phyloP scores from a whole-genome alignment of 1,139 yeast species.

The Debaryomycetaceae sp. region DNA sequence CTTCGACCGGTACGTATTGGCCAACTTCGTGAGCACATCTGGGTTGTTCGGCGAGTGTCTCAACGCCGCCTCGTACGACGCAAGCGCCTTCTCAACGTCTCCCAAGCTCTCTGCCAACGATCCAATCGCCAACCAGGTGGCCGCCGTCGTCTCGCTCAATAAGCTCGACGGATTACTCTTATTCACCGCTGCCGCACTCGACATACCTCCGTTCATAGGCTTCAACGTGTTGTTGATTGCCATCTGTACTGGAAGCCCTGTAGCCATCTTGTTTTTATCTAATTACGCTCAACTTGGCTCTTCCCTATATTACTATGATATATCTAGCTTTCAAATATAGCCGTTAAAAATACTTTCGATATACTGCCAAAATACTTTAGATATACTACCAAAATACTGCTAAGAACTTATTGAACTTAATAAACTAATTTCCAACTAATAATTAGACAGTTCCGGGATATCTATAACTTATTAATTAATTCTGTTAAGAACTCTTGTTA shows the following conservation, averaged over 20 bases:
- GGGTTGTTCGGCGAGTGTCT: conserved; percentile 84
- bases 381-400: not conserved
- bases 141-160: conserved; percentile 70
- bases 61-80: conserved; percentile 86
- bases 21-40: conserved; percentile 79
- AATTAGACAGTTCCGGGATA: too few species aligned
- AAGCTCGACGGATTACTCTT: conserved; percentile 14
- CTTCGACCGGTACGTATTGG: conserved; percentile 81
- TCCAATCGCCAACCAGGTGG: conserved; percentile 92
- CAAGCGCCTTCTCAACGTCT: conserved; percentile 84
- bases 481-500: too few species aligned
- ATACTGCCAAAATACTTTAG: not conserved
- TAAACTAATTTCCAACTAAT: too few species aligned
- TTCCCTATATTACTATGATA: not conserved
- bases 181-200: conserved; percentile 11
- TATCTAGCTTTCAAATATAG: not conserved
- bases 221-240: conserved; percentile 13
- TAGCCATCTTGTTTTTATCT: conserved; percentile 9
- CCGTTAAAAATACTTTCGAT: not conserved
- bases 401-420: too few species aligned
- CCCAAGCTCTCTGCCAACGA: conserved; percentile 87
- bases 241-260: conserved; percentile 19
- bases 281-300: not conserved
- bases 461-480: too few species aligned
- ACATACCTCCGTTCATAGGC: conserved; percentile 13